Evolutionary conservation across 2,329 filamentous ascomycete genomes (phyloP), one percentile per base, ranked within the genome.

Genomic region (Coniochaeta sp.): DNA sequence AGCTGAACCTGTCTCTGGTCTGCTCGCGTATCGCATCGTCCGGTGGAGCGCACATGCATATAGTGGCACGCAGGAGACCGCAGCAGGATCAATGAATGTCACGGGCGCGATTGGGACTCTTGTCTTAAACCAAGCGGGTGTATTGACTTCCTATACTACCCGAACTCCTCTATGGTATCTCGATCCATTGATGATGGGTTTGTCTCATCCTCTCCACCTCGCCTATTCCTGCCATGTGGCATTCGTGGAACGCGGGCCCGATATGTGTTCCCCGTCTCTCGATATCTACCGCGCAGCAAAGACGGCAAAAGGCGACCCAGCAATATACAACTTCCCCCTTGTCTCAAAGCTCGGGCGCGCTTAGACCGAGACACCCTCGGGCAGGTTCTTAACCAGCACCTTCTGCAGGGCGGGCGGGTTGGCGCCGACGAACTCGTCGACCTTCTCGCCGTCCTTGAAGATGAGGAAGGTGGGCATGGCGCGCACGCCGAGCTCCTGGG

Each of bases 401-500:
- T 55, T 68, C 70, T 81, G 69, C 53, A 95, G 72, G n/a, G 78
- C 83, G 48, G 70, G 67, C n/a, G 85, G 85, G 73, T 90, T 90
- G 62, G 90, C 91, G 56, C 91, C 91, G 26, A 94, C 82, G 53
- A 96, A 72, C 71, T 89, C 85, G 40, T 72, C 76, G 31, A 83
- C 70, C 76, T 88, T 86, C 68, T 89, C 68, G 58, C 87, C 90
- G 60, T 85, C 71, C 79, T 90, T 88, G 82, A 91, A 96, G 64
- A 95, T 69, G 52, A 87, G 64, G 75, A 97, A 96, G 26, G 90
- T 95, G 52, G 92, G 91, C 91, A 97, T 96, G 67, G 91, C 91
- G 61, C 88, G 83, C 68, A 97, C 81, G 57, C 82, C 82, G 57
- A 94, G 83, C 66, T 94, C 83, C 63, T 85, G 78, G 28, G 88